Evolutionary conservation across 345 rosid species (phyloP).

Genomic region (Murraya koenigii): DNA sequence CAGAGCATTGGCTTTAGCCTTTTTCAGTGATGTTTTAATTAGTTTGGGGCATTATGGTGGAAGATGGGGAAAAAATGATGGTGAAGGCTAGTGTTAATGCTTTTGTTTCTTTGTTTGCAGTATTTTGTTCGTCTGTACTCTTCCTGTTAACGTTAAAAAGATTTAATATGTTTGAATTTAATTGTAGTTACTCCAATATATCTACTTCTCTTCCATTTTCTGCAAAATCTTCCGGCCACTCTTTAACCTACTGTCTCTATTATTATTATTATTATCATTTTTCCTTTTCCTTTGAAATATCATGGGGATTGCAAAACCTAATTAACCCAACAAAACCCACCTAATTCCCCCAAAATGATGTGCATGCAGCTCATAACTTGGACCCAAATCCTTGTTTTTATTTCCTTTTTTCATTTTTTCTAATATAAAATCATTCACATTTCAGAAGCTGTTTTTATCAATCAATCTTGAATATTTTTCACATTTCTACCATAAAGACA

Average conservation of each 20-base stretch:
- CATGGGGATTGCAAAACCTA: neutral
- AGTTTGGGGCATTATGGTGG: conserved; percentile 15
- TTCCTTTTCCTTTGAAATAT: neutral
- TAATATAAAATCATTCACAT: neutral
- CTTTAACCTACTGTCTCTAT: neutral
- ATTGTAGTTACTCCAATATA: conserved; percentile 26
- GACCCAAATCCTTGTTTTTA: neutral
- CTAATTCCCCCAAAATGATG: neutral
- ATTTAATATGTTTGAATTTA: conserved; percentile 24
- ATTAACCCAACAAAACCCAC: neutral
- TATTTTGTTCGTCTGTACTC: conserved; percentile 22
- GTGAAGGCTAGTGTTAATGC: conserved; percentile 56
- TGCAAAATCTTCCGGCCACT: neutral
- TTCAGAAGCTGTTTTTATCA: neutral
- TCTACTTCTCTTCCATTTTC: conserved; percentile 13
- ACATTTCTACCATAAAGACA: neutral
- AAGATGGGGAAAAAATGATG: neutral
- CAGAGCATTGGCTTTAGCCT: conserved; percentile 57
- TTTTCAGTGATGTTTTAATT: conserved; percentile 31
- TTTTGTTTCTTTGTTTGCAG: conserved; percentile 43
- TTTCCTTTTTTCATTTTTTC: neutral
- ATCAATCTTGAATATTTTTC: neutral
- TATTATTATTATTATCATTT: neutral
- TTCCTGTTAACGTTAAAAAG: conserved; percentile 17
- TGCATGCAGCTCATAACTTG: neutral